Base-by-base conservation (phyloP, 768 basidiomycete genomes). In the Tephrocybe rancida region DNA sequence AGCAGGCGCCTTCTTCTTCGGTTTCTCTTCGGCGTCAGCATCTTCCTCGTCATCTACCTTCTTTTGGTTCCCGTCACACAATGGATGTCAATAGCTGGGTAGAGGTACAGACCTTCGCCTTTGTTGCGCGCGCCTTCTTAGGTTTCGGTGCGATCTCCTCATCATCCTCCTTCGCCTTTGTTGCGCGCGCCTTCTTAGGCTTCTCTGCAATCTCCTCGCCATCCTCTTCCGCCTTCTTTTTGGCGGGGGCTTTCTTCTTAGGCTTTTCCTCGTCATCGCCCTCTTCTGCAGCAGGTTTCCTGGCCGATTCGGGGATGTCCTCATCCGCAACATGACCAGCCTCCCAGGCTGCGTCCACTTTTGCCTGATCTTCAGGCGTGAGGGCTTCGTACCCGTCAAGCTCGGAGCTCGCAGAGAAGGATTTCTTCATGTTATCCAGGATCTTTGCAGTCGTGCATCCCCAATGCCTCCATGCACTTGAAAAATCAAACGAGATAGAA, bases 401-500 rank as follows among this genome's bases (percentile, higher is more conserved):
- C 0, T 95, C 92, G 9, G 80, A 76, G 0, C 84, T 74, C 4
- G 75, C 75, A 1, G 76, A 73, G 56, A 88, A 79, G 2, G 73
- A 68, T 11, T 75, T 75, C 71, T 93, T 89, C 69, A 90, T 75
- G 65, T 93, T 95, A 19, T 64, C 65, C 27, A 96, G 61, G 44
- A 94, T 83, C 62, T 80, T 84, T 18, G 76, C 39, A 0, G 92
- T 93, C 6, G 81, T 78, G 65, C 94, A 95, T 18, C 93, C 93
- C 92, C 92, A 96, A 64, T 96, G 94, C 57, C 92, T 84, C 91
- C 91, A 96, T 29, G 77, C 68, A 64, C 90, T 92, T 50, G 24
- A 8, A 30, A 49, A 41, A 35, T 8, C 55, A 37, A 30, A 56
- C 22, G 39, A 51, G 19, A 52, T 48, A 32, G 18, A 37, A 50